Evolutionary conservation across 106 monocot genomes (phyloP), one percentile per base, ranked within the genome.

Genomic region (Posidonia australis): DNA sequence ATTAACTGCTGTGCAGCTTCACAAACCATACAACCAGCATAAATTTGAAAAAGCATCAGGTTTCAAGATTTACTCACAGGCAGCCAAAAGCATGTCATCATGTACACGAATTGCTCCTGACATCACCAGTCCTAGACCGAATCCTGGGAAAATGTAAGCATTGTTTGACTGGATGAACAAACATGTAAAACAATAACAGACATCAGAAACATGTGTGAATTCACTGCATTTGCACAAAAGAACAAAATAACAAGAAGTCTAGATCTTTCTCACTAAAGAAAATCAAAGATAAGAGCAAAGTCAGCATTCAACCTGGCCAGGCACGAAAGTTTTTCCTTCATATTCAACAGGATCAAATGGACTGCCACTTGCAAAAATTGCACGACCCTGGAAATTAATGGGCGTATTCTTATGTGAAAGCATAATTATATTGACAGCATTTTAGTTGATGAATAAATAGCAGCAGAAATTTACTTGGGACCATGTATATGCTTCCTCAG

Each of bases 401-500:
- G 26, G 21, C 10, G 54, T 11, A 55, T 23, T 7, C 20, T 55
- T 24, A 13, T 49, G 11, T 30, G 0, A 51, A 61, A 11, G 10
- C 14, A 54, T 0, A 20, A 6, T 23, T 46, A 0, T 13, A 20
- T 57, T 23, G 7, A 36, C 36, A 36, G 24, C n/a, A 23, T 42
- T 10, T 48, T 13, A 9, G 13, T 1, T 21, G 13, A 45, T 0
- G 41, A 22, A 26, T 19, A 5, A 16, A 43, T 44, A 54, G n/a
- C 17, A 31, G 6, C 7, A 16, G 16, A 47, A 14, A 9, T 22
- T 47, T 21, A 84, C 88, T 82, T 88, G 63, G 68, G 70, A 88
- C 92, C 92, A 92, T 19, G 84, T 83, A 70, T 92, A 92, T 57
- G 92, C 92, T 76, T 92, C 82, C 66, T 92, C 92, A 57, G 92